Base-by-base conservation (phyloP, 2,329 filamentous ascomycete species). In the Fusarium staphyleae region DNA sequence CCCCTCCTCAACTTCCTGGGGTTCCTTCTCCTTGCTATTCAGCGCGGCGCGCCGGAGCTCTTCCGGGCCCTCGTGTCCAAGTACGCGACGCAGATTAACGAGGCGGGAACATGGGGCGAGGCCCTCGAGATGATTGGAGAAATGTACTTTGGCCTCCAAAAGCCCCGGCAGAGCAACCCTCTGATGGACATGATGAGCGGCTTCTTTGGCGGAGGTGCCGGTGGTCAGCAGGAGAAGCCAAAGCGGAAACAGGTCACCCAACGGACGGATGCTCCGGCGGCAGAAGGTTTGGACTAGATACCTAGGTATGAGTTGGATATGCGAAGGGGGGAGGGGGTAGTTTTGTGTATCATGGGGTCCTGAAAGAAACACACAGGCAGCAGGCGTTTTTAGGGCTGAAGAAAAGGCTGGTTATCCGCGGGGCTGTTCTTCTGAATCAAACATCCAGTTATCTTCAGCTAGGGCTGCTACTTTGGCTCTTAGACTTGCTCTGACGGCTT, bases 111-210 rank as follows among this genome's bases (percentile, higher is more conserved):
- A 11, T 98, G 93, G 93, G 85, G 87, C 28, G 92, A 91, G 70
- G 83, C 91, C 18, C 77, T 99, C 55, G 88, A 92, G 65, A 87
- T 91, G 73, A 87, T 99, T 66, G 93, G 89, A 41, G 93, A 99
- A 78, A 93, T 96, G 85, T 99, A 98, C 79, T 99, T 99, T 76
- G 87, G 87, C 29, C 96, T 99, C 72, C 85, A 87, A 77, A 88
- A 92, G 70, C 93, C 93, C 39, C 84, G 89, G 68, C 91, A 96
- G 78, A 89, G 88, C 60, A 98, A 98, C 73, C 93, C 93, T 3
- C 79, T 99, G 73, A 86, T 98, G 75, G 95, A 99, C 72, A 98
- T 99, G 93, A 96, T 99, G 90, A 93, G 92, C 40, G 93, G 87
- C 58, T 85, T 99, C 81, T 90, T 99, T 69, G 93, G 93, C 41